Percentiles rank a stretch among this genome's conserved stretches.
Conservation (phyloP, 225 moss, liverwort and hornwort genomes). For the Physcomitrium patens region DNA sequence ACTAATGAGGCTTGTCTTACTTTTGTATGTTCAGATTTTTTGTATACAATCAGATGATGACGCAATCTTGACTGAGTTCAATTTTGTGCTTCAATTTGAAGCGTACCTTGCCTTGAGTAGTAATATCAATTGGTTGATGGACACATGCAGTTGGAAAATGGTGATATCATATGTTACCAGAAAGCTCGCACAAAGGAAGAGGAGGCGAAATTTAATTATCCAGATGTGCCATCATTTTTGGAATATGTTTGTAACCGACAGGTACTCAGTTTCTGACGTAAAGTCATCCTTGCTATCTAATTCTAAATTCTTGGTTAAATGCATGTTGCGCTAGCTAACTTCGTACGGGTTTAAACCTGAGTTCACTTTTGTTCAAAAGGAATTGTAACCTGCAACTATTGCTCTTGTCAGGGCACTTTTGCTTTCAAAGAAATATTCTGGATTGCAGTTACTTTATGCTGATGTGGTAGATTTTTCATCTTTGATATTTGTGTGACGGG, state of each 20-base stretch:
- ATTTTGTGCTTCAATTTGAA: neutral
- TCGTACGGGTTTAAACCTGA: neutral
- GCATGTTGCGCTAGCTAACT: neutral
- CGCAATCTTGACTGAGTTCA: neutral
- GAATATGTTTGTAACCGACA: slow-evolving; percentile 83
- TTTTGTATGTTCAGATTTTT: neutral
- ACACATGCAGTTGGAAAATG: slow-evolving; percentile 68
- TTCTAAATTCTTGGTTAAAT: neutral
- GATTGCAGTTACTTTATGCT: neutral
- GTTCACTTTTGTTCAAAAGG: neutral
- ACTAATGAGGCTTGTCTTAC: neutral
- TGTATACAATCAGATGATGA: neutral
- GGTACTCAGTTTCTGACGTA: slow-evolving; percentile 38
- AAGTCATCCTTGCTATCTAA: neutral
- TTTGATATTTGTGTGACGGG: neutral
- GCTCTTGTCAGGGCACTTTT: neutral
- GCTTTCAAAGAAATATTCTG: neutral
- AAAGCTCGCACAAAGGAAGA: slow-evolving; percentile 64
- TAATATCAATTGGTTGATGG: neutral
- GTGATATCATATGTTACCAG: slow-evolving; percentile 85
- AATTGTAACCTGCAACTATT: neutral
- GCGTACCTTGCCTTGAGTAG: neutral
- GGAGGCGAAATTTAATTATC: slow-evolving; percentile 57
- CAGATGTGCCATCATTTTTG: slow-evolving; percentile 77
- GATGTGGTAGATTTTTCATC: neutral